Evolutionary conservation across 345 rosid species (phyloP), one percentile per base, ranked within the genome.

Genomic region (Boechera retrofracta): DNA sequence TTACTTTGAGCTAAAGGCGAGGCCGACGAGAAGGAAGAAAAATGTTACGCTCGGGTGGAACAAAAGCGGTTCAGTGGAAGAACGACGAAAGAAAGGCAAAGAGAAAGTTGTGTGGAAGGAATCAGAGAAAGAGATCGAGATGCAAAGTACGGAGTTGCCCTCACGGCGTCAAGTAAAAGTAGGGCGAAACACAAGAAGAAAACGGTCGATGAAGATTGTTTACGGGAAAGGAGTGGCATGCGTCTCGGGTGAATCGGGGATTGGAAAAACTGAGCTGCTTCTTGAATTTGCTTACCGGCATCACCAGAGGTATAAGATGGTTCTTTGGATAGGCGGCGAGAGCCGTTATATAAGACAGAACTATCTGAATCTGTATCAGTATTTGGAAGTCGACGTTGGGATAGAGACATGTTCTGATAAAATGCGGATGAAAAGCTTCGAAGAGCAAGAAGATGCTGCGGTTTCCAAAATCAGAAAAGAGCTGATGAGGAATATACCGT

Each of bases 211-310:
- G 6, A 92, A 89, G 73, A 58, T 86, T 63, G 72, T 83, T 35
- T 91, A 92, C 4, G 97, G 99, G 32, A 95, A 91, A 81, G 99
- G 99, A 2, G 79, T 95, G 51, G 97, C 98, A 38, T 91, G 98
- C 29, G 86, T 95, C 13, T 84, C 97, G 0, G 99, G 99, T 32
- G 97, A 92, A 29, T 87, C 92, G 0, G 99, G 99, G 63, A 92
- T 95, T 2, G 99, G 99, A 29, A 95, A 95, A 64, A 95, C 99
- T 0, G 98, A 95, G 82, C 93, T 95, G 82, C 97, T 92, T 83
- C 89, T 95, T 41, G 99, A 95, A 72, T 92, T 86, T 73, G 97
- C 92, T 12, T 88, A 95, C 75, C 64, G 88, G 84, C 84, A 89
- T 79, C 93, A 91, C 79, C 98, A 89, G 80, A 87, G 90, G 79